These are phyloP conservation scores for Asterochloris sp. DNA, from an alignment of 139 green algal species.

Conservation along the genomic window DNA sequence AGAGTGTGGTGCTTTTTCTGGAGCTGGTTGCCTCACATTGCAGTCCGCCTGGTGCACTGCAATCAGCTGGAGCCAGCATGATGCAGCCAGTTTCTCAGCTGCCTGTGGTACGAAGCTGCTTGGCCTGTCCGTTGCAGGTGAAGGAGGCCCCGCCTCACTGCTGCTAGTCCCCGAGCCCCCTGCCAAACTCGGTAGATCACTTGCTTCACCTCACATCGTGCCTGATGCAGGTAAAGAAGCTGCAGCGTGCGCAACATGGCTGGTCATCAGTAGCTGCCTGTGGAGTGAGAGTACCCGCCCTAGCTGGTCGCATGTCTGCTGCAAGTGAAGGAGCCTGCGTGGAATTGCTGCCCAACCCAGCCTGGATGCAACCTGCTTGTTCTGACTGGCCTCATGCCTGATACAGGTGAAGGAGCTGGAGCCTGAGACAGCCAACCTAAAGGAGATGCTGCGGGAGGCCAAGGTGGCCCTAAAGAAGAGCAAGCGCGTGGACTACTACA, in stretches of 20 bases:
- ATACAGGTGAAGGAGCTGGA: constrained; percentile 30
- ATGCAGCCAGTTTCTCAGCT: no score
- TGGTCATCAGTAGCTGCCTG: not conserved
- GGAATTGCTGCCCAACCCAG: not conserved
- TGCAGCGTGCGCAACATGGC: not conserved
- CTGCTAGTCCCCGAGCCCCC: no score
- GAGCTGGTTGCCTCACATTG: no score
- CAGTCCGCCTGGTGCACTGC: no score
- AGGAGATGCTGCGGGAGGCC: constrained; percentile 29
- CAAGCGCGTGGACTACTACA: constrained; percentile 49
- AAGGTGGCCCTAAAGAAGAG: constrained; percentile 41
- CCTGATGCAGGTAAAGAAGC: not conserved
- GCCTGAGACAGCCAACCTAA: constrained; percentile 21
- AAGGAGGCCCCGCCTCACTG: no score
- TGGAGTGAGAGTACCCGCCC: not conserved
- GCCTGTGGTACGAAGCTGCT: no score
- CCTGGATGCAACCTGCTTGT: not conserved
- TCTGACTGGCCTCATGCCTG: not conserved
- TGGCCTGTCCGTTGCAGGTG: no score
- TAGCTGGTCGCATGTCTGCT: not conserved
- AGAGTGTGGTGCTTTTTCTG: no score
- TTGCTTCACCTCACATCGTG: no score
- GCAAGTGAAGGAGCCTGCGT: not conserved
- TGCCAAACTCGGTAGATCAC: no score
- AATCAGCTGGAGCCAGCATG: no score